Evolutionary conservation across 768 basidiomycete species (phyloP), one percentile per base, ranked within the genome.

Genomic region (Ramaria rubella): DNA sequence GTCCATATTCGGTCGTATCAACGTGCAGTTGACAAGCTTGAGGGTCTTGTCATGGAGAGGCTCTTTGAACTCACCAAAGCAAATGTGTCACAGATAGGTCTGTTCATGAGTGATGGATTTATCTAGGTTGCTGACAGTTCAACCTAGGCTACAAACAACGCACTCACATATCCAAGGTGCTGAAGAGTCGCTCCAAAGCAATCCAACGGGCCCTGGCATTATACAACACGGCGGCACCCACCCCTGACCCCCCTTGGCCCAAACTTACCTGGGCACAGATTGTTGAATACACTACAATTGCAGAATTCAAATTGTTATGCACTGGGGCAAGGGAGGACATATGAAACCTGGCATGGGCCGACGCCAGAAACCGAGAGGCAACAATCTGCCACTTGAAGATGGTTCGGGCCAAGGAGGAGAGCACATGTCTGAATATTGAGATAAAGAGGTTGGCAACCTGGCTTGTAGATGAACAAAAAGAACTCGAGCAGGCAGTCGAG

Each of bases 91-190:
- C 64, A 62, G n/a, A 61, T 60, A 1, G 62, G 69, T 67, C 34
- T 36, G 34, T 36, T 36, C 17, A 17, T 8, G 8, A 36, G 8
- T 36, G 34, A 5, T n/a, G n/a, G 49, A 14, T 27, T 46, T 23
- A 17, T 49, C 3, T 6, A 4, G 26, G 34, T 8, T 8, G 34
- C 17, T 36, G 8, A 36, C 34, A 8, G 34, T 17, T n/a, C n/a
- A n/a, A n/a, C n/a, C n/a, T n/a, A 74, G 73, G 69, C 0, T 74
- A 74, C 55, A 68, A 68, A 38, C 58, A 70, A 52, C 63, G 66
- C 2, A 62, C 64, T 11, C 62, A 70, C 51, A 72, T 75, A 19
- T 68, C 67, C 1, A 69, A 73, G 56, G 68, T 69, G 2, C 56
- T 74, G 1, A 63, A 69, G 51, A 51, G 51, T 6, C 58, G 68